Evolutionary conservation across 192 early-diverging fungal genomes (phyloP), one percentile per base, ranked within the genome.

Genomic region (Coemansia sp.): DNA sequence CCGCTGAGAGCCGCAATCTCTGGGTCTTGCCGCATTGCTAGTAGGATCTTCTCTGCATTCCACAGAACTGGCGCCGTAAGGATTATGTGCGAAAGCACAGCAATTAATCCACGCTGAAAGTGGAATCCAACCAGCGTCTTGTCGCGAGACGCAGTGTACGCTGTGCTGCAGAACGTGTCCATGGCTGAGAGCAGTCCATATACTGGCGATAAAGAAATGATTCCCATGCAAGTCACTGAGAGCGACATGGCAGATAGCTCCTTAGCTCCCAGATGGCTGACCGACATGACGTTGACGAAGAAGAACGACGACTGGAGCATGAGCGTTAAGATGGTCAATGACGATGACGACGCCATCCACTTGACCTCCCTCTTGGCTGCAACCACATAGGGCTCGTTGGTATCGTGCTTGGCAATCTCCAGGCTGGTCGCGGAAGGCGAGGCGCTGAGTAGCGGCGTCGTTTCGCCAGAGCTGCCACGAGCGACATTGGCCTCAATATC

Each of bases 61-160:
- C 84, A 90, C 84, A 93, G 89, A 43, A 93, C 56, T 3, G 86
- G 70, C 8, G 84, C 73, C 62, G 97, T 90, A 4, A 92, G 89
- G 37, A 95, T 57, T 62, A 89, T 87, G 53, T 92, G 76, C 11
- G 91, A 12, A 15, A 77, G 64, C 62, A 94, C 84, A 32, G 96
- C 87, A 25, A 98, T 74, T 6, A 99, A 76, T 0, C 90, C 92
- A 9, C 96, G 84, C 71, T 94, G 93, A 17, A 92, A 72, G 60
- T 92, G 89, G 4, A 92, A 79, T 19, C 93, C 93, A 5, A 92
- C 82, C 19, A 89, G 79, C 1, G 74, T 87, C 58, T 86, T 87
- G 59, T 91, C 87, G 42, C 76, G 70, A 35, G 89, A 82, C 8
- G 86, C 88, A 0, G 92, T 91, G 63, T 82, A 94, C 5, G 90